phyloP scores from a whole-genome alignment of 2,329 filamentous ascomycete species.

The Moelleriella libera region DNA sequence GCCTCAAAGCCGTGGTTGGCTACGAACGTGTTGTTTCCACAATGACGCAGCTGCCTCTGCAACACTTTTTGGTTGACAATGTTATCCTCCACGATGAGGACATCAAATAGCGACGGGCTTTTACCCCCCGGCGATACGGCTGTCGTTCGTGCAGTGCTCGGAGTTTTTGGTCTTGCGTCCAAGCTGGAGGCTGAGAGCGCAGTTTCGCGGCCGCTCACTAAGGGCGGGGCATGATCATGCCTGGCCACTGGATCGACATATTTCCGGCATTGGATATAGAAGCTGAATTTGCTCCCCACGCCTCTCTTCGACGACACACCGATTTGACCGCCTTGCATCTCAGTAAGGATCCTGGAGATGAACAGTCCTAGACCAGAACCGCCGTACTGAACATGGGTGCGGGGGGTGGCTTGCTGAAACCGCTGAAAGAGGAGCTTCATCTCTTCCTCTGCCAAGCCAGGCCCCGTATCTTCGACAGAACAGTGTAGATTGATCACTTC shows the following conservation, averaged over 20 bases:
- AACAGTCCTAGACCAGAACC: slow-evolving; percentile 59
- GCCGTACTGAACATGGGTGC: slow-evolving; percentile 60
- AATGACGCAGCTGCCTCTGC: slow-evolving; percentile 44
- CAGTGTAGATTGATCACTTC: slow-evolving; percentile 61
- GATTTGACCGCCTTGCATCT: slow-evolving; percentile 66
- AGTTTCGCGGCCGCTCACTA: slow-evolving; percentile 18
- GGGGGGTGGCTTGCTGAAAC: slow-evolving; percentile 53
- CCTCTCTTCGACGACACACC: slow-evolving; percentile 55
- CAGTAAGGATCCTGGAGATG: slow-evolving; percentile 62
- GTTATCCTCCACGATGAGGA: slow-evolving; percentile 56
- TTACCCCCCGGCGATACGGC: slow-evolving; percentile 2
- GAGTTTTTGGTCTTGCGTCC: slow-evolving; percentile 5
- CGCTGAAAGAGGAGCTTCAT: slow-evolving; percentile 53
- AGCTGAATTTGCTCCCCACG: slow-evolving; percentile 60
- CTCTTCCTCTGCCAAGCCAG: slow-evolving; percentile 50
- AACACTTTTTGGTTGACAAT: slow-evolving; percentile 53
- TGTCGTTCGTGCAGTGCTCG: neutral
- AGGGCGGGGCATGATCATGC: slow-evolving; percentile 20
- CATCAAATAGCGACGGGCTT: slow-evolving; percentile 26
- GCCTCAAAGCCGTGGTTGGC: slow-evolving; percentile 53
- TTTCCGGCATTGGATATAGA: slow-evolving; percentile 58
- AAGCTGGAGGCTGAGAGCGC: neutral
- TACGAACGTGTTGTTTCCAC: slow-evolving; percentile 45
- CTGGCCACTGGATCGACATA: slow-evolving; percentile 25
- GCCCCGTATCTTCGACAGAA: slow-evolving; percentile 57